A percentile compares a stretch with the other conserved stretches of the same genome.
These are phyloP conservation scores for Erythrophleum ivorense DNA, from an alignment of 331 rosid species.

Conservation along the genomic window DNA sequence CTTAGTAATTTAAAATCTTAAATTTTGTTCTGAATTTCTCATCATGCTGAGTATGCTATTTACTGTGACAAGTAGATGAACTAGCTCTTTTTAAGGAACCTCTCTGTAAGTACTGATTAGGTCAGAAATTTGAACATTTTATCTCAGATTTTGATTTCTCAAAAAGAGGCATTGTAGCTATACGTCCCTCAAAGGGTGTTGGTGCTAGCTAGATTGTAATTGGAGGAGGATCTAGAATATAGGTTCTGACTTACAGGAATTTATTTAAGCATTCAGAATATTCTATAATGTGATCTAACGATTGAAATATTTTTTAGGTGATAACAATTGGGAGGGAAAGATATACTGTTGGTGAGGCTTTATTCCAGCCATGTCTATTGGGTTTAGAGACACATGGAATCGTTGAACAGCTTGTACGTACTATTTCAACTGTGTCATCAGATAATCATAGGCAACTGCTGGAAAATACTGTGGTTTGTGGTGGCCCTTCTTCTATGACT, in stretches of 20 bases:
- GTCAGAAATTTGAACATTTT: constrained; percentile 16
- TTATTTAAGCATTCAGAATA: constrained; percentile 13
- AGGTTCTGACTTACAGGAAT: neutral
- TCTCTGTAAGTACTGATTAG: constrained; percentile 4
- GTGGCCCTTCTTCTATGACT: constrained; percentile 86
- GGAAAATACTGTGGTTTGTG: constrained; percentile 94
- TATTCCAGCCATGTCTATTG: constrained; percentile 87
- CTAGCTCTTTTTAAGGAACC: neutral
- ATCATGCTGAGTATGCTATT: neutral
- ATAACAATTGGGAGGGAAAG: constrained; percentile 89
- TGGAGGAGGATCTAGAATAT: constrained; percentile 23
- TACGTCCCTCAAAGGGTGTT: constrained; percentile 4
- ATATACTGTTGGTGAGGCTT: constrained; percentile 92
- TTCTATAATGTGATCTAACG: constrained; percentile 14
- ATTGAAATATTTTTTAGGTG: constrained; percentile 56
- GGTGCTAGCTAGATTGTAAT: constrained; percentile 11
- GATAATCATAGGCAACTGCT: constrained; percentile 95
- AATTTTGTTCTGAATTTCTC: constrained; percentile 8
- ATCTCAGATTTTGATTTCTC: neutral
- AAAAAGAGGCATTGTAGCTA: neutral
- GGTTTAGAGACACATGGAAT: constrained; percentile 94
- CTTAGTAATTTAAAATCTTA: neutral
- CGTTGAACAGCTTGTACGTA: constrained; percentile 96
- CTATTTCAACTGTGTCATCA: constrained; percentile 90
- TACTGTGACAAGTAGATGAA: constrained; percentile 4